Conservation (phyloP, 192 early-diverging fungal species). For the Jimgerdemannia lactiflua region DNA sequence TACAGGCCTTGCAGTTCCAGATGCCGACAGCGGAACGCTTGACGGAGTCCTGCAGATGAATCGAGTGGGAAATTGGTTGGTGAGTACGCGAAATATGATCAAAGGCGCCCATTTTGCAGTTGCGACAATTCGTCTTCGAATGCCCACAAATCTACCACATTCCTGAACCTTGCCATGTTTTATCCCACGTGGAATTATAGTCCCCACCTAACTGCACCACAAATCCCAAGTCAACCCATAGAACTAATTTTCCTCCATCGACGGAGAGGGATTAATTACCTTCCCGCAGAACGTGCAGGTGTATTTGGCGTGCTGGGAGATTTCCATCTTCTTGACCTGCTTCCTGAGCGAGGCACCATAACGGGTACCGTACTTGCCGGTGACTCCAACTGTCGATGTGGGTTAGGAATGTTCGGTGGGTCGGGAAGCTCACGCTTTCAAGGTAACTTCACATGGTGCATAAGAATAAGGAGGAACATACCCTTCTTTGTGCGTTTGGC, state of each 20-base stretch:
- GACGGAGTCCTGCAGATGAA: slow-evolving; percentile 73
- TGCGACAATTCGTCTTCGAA: no score
- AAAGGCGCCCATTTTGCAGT: no score
- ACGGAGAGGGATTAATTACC: slow-evolving; percentile 34
- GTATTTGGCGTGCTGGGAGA: slow-evolving; percentile 99
- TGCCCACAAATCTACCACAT: neutral
- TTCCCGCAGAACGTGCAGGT: slow-evolving; percentile 99
- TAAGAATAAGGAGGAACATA: slow-evolving; percentile 6
- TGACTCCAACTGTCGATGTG: slow-evolving; percentile 72
- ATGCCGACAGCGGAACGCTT: slow-evolving; percentile 96
- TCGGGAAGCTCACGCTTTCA: neutral
- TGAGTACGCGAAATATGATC: neutral
- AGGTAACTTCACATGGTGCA: neutral
- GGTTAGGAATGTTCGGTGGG: no score
- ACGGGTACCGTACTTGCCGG: slow-evolving; percentile 99
- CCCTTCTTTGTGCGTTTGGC: slow-evolving; percentile 97
- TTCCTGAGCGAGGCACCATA: slow-evolving; percentile 99
- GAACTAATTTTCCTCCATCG: neutral
- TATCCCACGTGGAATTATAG: neutral
- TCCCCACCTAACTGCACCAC: neutral
- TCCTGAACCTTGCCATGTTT: slow-evolving; percentile 7
- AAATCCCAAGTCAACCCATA: neutral
- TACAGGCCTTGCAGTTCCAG: slow-evolving; percentile 98
- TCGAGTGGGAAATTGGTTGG: neutral
- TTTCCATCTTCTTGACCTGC: slow-evolving; percentile 97